These are phyloP conservation scores for Termitomyces sp. DNA, from an alignment of 768 basidiomycete species.

Conservation along the genomic window DNA sequence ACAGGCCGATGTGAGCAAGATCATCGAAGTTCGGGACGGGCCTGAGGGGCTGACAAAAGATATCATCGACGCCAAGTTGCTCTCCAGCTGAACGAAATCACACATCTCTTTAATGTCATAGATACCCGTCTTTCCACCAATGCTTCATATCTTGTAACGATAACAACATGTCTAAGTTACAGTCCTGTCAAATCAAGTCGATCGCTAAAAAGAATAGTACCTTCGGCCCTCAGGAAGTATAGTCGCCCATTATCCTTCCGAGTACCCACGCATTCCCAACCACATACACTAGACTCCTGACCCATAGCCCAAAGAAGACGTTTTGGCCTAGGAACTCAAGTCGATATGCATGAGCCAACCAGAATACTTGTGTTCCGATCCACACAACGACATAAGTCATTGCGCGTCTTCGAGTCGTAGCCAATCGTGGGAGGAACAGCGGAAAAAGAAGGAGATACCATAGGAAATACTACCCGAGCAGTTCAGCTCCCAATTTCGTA, in stretches of 20 bases:
- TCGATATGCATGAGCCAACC: slow-evolving; percentile 87
- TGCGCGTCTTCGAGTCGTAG: slow-evolving; percentile 38
- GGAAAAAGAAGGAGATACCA: slow-evolving; percentile 94
- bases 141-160: not conserved
- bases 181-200: not conserved
- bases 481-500: not conserved
- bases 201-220: not conserved
- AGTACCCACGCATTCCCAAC: slow-evolving; percentile 78
- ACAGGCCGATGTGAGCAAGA: slow-evolving; percentile 72
- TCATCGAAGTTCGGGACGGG: slow-evolving; percentile 79
- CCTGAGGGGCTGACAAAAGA: slow-evolving; percentile 76
- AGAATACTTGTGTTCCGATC: slow-evolving; percentile 76
- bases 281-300: slow-evolving; percentile 69
- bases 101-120: not conserved
- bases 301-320: slow-evolving; percentile 76
- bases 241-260: slow-evolving; percentile 47
- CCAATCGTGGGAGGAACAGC: slow-evolving; percentile 64
- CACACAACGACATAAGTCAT: slow-evolving; percentile 49
- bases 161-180: not conserved
- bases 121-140: slow-evolving; percentile 1
- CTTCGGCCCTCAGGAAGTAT: slow-evolving; percentile 1
- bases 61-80: slow-evolving; percentile 56
- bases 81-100: slow-evolving; percentile 8
- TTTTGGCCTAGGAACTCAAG: slow-evolving; percentile 82
- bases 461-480: slow-evolving; percentile 73